A percentile compares a stretch with the other conserved stretches of the same genome.
These are phyloP conservation scores for Fusarium sp. DNA, from an alignment of 2,329 filamentous ascomycete genomes.

Conservation along the genomic window DNA sequence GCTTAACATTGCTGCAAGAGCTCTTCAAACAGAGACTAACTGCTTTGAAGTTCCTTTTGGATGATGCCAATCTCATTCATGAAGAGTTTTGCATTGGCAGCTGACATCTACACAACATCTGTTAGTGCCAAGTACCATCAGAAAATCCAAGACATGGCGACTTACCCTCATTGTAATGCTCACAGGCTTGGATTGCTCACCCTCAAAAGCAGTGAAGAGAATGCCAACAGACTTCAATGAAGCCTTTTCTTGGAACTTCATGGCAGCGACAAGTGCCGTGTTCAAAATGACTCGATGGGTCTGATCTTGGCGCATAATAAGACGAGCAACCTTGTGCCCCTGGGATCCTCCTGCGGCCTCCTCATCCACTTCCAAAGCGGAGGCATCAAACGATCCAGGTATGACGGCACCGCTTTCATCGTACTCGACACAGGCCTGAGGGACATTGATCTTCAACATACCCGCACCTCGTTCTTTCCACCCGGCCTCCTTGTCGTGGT, in stretches of 20 bases:
- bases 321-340: slow-evolving; percentile 68
- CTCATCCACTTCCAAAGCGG: slow-evolving; percentile 60
- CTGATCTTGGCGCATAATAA: slow-evolving; percentile 92
- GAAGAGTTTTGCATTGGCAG: slow-evolving; percentile 64
- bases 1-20: slow-evolving; percentile 14
- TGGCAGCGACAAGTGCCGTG: slow-evolving; percentile 79
- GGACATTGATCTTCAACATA: slow-evolving; percentile 85
- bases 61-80: slow-evolving; percentile 61
- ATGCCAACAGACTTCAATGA: slow-evolving; percentile 77
- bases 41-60: slow-evolving; percentile 61
- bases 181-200: slow-evolving; percentile 63
- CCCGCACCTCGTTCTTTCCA: slow-evolving; percentile 94
- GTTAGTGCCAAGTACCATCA: slow-evolving; percentile 8
- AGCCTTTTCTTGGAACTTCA: slow-evolving; percentile 83
- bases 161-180: slow-evolving; percentile 71
- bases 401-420: slow-evolving; percentile 63
- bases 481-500: slow-evolving; percentile 75
- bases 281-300: slow-evolving; percentile 90
- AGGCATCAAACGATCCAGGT: slow-evolving; percentile 66
- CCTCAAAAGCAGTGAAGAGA: slow-evolving; percentile 72
- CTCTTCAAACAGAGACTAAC: slow-evolving; percentile 40
- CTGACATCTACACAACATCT: slow-evolving; percentile 58
- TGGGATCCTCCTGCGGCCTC: slow-evolving; percentile 43
- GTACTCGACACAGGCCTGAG: slow-evolving; percentile 65
- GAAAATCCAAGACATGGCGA: neutral